Evolutionary conservation across 192 early-diverging fungal species (phyloP).

Genomic region (Chytriomyces sp.): DNA sequence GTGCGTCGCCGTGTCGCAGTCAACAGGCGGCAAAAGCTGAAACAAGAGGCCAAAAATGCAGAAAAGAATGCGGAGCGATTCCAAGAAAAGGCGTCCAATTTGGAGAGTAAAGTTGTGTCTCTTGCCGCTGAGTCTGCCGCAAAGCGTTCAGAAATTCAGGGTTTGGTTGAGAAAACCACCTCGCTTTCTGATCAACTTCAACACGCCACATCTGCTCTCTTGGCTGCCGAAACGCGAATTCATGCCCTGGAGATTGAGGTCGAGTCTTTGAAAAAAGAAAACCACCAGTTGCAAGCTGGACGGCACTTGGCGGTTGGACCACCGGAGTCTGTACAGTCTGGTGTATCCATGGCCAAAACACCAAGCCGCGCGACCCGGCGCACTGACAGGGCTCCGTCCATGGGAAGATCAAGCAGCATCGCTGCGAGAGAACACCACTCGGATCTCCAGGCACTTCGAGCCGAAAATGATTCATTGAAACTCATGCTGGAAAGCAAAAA

Average conservation of each 20-base stretch:
- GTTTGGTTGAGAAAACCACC: background rate
- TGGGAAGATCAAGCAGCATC: background rate
- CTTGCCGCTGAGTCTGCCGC: conserved; percentile 42
- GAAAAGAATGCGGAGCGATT: conserved; percentile 84
- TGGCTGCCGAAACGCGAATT: conserved; percentile 24
- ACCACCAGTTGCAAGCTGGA: background rate
- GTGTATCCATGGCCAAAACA: background rate
- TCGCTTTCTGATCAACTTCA: background rate
- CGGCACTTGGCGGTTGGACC: background rate
- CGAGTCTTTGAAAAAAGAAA: conserved; percentile 37
- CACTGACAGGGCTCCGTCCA: background rate
- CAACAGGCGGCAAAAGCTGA: background rate
- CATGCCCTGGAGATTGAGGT: conserved; percentile 64
- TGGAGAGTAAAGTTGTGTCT: conserved; percentile 91
- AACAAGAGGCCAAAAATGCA: conserved; percentile 75
- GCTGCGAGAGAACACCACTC: background rate
- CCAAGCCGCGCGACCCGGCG: background rate
- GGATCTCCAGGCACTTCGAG: background rate
- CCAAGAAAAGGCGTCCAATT: conserved; percentile 83
- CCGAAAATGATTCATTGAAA: conserved; percentile 19
- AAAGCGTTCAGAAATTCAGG: background rate
- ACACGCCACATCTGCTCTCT: conserved; percentile 64
- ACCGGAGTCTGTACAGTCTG: background rate
- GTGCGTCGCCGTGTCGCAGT: conserved; percentile 5
- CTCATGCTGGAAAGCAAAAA: background rate